Conservation (phyloP, 2,329 filamentous ascomycete species). For the Escovopsis sp. region DNA sequence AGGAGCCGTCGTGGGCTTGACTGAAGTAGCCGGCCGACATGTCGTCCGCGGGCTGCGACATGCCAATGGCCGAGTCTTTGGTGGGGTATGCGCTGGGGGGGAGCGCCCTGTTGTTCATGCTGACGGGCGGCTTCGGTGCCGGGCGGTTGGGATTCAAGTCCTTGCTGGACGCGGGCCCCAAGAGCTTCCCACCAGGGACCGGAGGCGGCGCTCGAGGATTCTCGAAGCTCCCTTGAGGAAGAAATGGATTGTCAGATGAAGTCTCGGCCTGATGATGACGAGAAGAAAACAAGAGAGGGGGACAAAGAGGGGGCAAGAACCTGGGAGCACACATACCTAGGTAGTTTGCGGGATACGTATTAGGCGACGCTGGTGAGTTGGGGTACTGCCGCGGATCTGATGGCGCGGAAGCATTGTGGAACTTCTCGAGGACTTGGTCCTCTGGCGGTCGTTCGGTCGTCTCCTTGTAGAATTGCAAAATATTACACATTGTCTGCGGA, state of each 20-base stretch:
- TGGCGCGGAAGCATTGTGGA: constrained; percentile 64
- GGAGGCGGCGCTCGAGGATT: constrained; percentile 89
- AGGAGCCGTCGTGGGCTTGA: constrained; percentile 37
- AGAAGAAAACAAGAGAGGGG: too few relatives aligned
- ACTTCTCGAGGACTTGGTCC: constrained; percentile 89
- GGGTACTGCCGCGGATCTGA: constrained; percentile 30
- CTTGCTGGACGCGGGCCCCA: constrained; percentile 26
- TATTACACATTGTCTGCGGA: constrained; percentile 88
- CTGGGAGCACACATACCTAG: constrained; percentile 38
- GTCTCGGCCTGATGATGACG: too few relatives aligned
- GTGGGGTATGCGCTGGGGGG: constrained; percentile 34
- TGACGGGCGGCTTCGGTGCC: constrained; percentile 72
- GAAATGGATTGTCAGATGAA: constrained; percentile 50
- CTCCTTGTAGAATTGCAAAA: constrained; percentile 94
- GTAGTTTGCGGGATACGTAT: constrained; percentile 40
- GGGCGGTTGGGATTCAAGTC: constrained; percentile 63
- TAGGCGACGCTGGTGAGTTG: constrained; percentile 32
- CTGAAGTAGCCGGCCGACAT: constrained; percentile 28
- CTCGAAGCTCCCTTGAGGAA: constrained; percentile 82
- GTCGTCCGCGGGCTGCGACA: constrained; percentile 45
- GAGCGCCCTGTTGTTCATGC: constrained; percentile 40
- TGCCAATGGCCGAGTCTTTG: constrained; percentile 50
- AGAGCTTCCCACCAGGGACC: constrained; percentile 47
- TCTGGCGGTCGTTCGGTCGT: constrained; percentile 68
- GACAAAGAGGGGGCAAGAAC: constrained; percentile 59